Base-by-base conservation (phyloP, 495 filamentous ascomycete species). In the Penicillium alfredii region DNA sequence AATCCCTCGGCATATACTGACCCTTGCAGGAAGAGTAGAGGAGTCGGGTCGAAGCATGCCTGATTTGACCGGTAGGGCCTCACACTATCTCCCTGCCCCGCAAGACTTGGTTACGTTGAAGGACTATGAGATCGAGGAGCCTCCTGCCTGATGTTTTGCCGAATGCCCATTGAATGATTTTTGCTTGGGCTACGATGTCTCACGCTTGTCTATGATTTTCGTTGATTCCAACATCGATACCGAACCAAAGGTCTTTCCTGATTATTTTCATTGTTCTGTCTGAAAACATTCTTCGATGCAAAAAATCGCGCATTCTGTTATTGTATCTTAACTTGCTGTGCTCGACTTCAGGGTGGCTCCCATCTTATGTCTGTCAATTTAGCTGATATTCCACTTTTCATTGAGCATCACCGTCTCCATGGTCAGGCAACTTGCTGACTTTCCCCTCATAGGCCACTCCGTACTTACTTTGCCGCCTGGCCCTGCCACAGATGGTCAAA, bases 51-150 rank as follows among this genome's bases (percentile, higher is more conserved):
- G 33, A 30, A 60, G 56, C 35, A 49, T 41, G 36, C 50, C 51
- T 4, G 47, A 60, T 34, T 35, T 53, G 32, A 55, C 3, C 42
- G 61, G 62, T 68, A 61, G 45, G 62, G 41, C 16, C 18, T 27
- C 42, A 21, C 44, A 51, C 27, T 37, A 53, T 32, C 56, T 61
- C 26, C 60, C 55, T 26, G 35, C 49, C 8, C 47, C 53, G 35
- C 45, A 40, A 37, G 41, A 42, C 26, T 35, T 51, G 35, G 38
- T 65, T 29, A 64, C 64, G 8, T 42, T 63, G 47, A 58, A 26
- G 30, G 49, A 56, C 28, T 60, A 68, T 53, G 61, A 65, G 55
- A 46, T 68, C 24, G 63, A 68, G 47, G 63, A 68, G 49, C 60
- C 61, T 32, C 24, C 47, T 27, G 29, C 51, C 45, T 42, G 30